Evolutionary conservation across 2,329 filamentous ascomycete species (phyloP).

Genomic region (Coccinonectria pachysandricola): DNA sequence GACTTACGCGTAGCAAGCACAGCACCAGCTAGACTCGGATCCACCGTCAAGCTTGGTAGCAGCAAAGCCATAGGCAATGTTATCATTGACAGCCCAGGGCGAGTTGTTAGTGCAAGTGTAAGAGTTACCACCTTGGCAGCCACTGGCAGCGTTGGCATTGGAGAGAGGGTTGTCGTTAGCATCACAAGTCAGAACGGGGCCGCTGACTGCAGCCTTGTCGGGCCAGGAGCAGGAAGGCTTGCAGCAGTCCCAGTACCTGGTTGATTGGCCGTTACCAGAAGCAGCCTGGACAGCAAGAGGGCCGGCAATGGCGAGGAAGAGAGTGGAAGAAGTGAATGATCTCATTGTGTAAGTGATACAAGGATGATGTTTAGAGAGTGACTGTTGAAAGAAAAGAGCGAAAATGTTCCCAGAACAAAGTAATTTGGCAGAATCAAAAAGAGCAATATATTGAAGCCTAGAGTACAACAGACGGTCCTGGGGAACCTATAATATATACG

Average conservation of each 20-base stretch:
- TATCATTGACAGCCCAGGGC: constrained; percentile 50
- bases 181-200: constrained; percentile 43
- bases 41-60: constrained; percentile 46
- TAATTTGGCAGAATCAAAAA: constrained; percentile 4
- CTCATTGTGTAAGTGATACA: constrained; percentile 10
- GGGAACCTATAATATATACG: too few species aligned
- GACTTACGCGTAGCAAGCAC: constrained; percentile 47
- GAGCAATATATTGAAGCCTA: too few species aligned
- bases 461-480: too few species aligned
- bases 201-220: constrained; percentile 41
- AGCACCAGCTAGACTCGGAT: constrained; percentile 54
- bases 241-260: constrained; percentile 55
- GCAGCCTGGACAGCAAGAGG: constrained; percentile 16
- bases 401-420: too few species aligned
- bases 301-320: constrained; percentile 12
- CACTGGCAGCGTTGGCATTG: constrained; percentile 36
- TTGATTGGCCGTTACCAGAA: constrained; percentile 19
- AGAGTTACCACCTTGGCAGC: constrained; percentile 47
- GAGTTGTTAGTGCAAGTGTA: constrained; percentile 53
- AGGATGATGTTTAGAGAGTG: constrained; percentile 8
- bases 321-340: constrained; percentile 6
- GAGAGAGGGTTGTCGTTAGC: constrained; percentile 43
- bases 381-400: constrained; percentile 11
- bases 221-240: constrained; percentile 57
- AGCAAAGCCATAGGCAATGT: constrained; percentile 53